Base-by-base conservation (phyloP, 2,329 filamentous ascomycete genomes). In the Ophiostoma populinum region DNA sequence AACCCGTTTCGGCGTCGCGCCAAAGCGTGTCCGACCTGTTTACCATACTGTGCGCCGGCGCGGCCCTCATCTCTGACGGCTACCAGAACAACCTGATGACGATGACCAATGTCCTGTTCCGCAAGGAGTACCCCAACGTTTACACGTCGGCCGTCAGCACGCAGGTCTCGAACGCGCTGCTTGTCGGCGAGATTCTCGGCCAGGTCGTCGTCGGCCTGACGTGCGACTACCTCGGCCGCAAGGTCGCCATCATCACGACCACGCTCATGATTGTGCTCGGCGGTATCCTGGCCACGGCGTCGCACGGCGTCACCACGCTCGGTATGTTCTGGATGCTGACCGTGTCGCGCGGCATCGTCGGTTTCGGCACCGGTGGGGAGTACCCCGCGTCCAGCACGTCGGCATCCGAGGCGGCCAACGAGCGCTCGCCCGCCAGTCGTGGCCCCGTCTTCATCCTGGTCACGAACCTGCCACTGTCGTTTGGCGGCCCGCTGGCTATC, bases 401-500 rank as follows among this genome's bases (percentile, higher is more conserved):
- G 27, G 62, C 66, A 0, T 55, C 59, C 10, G 68, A 73, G 46
- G 62, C 66, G 0, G 61, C 65, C 2, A 65, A 71, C 40, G 65
- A 70, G 43, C 55, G 32, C 1, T 47, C 52, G 27, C 47, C 46
- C 1, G 44, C 36, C 3, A 43, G 45, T 3, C 46, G 52, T 4
- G 52, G 67, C 4, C 66, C 69, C 48, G 61, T 70, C 46, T 67
- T 71, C 38, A 64, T 65, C n/a, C 58, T 70, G 54, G 54, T 67
- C 10, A 57, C 59, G 2, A 61, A 69, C 42, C 48, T 70, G 6
- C 62, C 65, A 52, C 55, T 20, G 43, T 53, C 32, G 1, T 40
- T 70, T 8, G 66, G 65, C 0, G 69, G 65, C 36, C 59, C 65
- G 3, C 64, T 59, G 44, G 61, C 57, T 4, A 61, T 59, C 0